A percentile compares a stretch with the other conserved stretches of the same genome.
Evolutionary conservation across 2,329 filamentous ascomycete genomes (phyloP).

Genomic region (Penicillium freii): DNA sequence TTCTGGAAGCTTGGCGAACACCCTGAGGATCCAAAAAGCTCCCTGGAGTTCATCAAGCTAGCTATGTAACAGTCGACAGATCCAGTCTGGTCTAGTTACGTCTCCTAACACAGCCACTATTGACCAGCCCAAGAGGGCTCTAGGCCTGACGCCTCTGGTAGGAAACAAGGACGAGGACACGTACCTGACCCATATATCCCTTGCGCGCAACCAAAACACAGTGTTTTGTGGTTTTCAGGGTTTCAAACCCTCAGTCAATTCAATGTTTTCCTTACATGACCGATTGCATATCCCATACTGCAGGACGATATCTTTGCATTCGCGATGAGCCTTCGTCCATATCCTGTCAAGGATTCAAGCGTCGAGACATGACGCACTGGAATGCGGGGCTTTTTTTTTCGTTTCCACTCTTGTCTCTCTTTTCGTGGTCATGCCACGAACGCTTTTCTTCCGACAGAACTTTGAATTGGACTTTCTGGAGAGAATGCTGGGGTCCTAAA

Average conservation of each 20-base stretch:
- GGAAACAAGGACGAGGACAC: conserved; percentile 9
- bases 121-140: neutral
- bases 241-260: conserved; percentile 9
- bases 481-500: neutral
- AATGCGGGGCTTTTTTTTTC: conserved; percentile 10
- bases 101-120: neutral
- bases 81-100: neutral
- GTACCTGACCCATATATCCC: conserved; percentile 27
- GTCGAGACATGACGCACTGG: conserved; percentile 8
- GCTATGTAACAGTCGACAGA: neutral
- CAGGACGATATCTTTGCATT: neutral
- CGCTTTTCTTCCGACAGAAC: neutral
- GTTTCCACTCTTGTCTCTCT: conserved; percentile 6
- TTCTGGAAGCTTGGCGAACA: conserved; percentile 2
- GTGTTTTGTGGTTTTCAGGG: conserved; percentile 13
- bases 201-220: conserved; percentile 17
- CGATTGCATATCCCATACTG: conserved; percentile 12
- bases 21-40: neutral
- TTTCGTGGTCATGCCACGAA: neutral
- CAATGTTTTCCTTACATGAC: conserved; percentile 15
- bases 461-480: neutral
- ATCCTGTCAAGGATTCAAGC: neutral
- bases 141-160: neutral
- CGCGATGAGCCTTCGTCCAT: neutral
- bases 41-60: neutral